Conservation (phyloP, 768 basidiomycete species). For the Lyophyllum shimeji region DNA sequence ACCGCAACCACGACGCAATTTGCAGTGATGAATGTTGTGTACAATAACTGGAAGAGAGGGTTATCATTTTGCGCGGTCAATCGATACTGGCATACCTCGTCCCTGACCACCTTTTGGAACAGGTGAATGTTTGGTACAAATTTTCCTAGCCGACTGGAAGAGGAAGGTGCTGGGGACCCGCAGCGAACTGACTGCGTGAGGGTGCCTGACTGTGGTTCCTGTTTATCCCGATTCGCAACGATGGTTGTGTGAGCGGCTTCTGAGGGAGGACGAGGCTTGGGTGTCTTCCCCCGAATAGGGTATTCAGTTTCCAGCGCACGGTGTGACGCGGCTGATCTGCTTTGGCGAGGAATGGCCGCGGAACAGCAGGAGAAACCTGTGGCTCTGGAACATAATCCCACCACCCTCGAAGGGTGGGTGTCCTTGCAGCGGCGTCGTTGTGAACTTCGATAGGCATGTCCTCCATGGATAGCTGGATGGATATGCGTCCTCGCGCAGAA, state of each 20-base stretch:
- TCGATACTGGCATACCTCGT: slow-evolving; percentile 48
- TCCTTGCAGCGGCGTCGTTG: slow-evolving; percentile 21
- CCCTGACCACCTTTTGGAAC: slow-evolving; percentile 56
- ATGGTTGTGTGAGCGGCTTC: not conserved
- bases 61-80: not conserved
- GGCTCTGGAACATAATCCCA: slow-evolving; percentile 51
- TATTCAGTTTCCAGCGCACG: slow-evolving; percentile 2
- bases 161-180: slow-evolving; percentile 28
- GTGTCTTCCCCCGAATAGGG: not conserved
- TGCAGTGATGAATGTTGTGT: slow-evolving; percentile 53
- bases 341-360: not conserved
- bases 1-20: slow-evolving; percentile 48
- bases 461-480: slow-evolving; percentile 46
- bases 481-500: slow-evolving; percentile 54
- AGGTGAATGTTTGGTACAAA: slow-evolving; percentile 53
- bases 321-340: not conserved
- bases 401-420: slow-evolving; percentile 42
- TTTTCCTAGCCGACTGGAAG: slow-evolving; percentile 42
- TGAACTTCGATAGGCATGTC: slow-evolving; percentile 34
- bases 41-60: slow-evolving; percentile 39
- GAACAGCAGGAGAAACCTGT: slow-evolving; percentile 5
- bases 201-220: not conserved
- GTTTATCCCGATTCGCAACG: not conserved
- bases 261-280: not conserved
- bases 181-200: slow-evolving; percentile 9